Percentiles rank a stretch among this genome's conserved stretches.
Conservation (phyloP, 345 rosid species). For the Aquilaria yunnanensis region DNA sequence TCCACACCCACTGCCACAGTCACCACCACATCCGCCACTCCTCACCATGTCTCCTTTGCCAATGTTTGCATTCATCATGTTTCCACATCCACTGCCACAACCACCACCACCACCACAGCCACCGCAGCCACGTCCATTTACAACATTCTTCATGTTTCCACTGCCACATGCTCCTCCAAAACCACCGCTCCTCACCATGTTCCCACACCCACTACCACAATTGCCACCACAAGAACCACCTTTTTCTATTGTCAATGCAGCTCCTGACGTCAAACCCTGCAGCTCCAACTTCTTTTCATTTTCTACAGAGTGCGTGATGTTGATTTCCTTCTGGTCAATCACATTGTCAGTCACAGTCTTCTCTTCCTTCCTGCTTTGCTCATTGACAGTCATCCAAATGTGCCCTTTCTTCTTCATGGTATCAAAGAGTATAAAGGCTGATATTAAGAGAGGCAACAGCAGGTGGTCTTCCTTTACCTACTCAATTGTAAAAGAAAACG, state of each 20-base stretch:
- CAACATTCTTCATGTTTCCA: slow-evolving; percentile 13
- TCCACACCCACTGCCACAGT: slow-evolving; percentile 20
- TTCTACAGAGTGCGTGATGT: slow-evolving; percentile 14
- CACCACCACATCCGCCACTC: slow-evolving; percentile 10
- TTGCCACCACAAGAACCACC: slow-evolving; percentile 23
- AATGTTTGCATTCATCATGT: slow-evolving; percentile 14
- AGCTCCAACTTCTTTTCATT: slow-evolving; percentile 18
- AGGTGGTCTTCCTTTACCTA: slow-evolving; percentile 72
- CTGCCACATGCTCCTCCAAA: slow-evolving; percentile 14
- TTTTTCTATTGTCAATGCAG: slow-evolving; percentile 5
- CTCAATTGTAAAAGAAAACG: slow-evolving; percentile 14
- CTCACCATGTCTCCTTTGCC: slow-evolving; percentile 22
- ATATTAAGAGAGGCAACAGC: slow-evolving; percentile 47
- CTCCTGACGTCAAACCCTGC: slow-evolving; percentile 17
- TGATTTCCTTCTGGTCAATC: slow-evolving; percentile 16
- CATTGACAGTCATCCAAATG: slow-evolving; percentile 16
- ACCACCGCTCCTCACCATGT: slow-evolving; percentile 12
- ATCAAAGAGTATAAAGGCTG: slow-evolving; percentile 58
- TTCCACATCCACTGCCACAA: slow-evolving; percentile 20
- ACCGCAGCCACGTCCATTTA: background rate
- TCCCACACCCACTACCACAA: slow-evolving; percentile 27
- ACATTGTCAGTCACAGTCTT: slow-evolving; percentile 14
- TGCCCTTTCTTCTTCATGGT: slow-evolving; percentile 39
- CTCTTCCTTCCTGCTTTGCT: slow-evolving; percentile 18
- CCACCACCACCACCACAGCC: slow-evolving; percentile 23